Percentiles rank a stretch among this genome's conserved stretches.
Evolutionary conservation across 345 rosid genomes (phyloP).

Genomic region (Arabidopsis suecica): DNA sequence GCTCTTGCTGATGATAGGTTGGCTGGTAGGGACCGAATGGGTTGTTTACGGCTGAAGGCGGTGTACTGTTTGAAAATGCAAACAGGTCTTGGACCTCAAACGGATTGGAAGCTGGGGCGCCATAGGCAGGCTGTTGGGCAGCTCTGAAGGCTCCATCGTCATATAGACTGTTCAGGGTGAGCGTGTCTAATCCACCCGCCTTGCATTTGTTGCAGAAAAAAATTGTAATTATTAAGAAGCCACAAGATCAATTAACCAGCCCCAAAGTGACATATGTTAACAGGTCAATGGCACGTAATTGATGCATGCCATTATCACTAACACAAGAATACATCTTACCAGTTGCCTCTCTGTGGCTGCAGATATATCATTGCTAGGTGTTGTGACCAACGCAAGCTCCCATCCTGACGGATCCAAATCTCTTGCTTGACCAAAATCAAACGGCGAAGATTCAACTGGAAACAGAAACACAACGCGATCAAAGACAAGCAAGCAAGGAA

Average conservation of each 20-base stretch:
- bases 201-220: constrained; percentile 33
- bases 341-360: constrained; percentile 70
- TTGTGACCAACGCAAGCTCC: constrained; percentile 86
- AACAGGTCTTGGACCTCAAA: constrained; percentile 80
- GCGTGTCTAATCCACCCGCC: constrained; percentile 91
- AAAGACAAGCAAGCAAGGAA: constrained; percentile 12
- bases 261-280: background rate
- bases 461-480: constrained; percentile 10
- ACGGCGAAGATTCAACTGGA: constrained; percentile 57
- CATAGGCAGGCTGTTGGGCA: constrained; percentile 64
- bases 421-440: constrained; percentile 56
- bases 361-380: constrained; percentile 71
- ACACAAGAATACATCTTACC: constrained; percentile 53
- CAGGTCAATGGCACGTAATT: background rate
- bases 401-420: constrained; percentile 75
- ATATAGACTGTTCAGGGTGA: constrained; percentile 74
- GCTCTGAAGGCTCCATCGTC: constrained; percentile 72
- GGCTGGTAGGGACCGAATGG: constrained; percentile 78
- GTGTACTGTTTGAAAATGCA: constrained; percentile 51
- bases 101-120: constrained; percentile 73
- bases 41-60: constrained; percentile 54
- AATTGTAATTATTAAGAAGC: background rate
- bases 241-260: background rate
- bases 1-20: constrained; percentile 51
- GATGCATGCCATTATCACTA: constrained; percentile 24